A percentile compares a stretch with the other conserved stretches of the same genome.
These are phyloP conservation scores for Epichloe bromicola DNA, from an alignment of 2,329 filamentous ascomycete genomes.

Conservation along the genomic window DNA sequence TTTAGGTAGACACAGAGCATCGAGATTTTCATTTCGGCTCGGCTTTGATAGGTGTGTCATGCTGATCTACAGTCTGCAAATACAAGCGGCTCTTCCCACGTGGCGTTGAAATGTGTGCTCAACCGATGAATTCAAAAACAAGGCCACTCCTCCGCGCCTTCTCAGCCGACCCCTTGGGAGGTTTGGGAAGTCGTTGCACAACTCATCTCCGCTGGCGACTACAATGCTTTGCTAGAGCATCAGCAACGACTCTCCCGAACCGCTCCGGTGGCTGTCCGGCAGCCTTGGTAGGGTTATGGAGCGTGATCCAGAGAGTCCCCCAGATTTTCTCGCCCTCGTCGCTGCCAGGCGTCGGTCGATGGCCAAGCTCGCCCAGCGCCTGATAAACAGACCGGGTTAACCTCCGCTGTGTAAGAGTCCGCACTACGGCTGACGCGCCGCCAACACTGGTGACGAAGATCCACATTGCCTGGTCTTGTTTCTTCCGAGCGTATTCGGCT, in stretches of 20 bases:
- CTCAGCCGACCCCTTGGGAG: not conserved
- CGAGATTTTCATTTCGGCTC: too few species aligned
- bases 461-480: slow-evolving; percentile 20
- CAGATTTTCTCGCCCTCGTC: slow-evolving; percentile 8
- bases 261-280: slow-evolving; percentile 6
- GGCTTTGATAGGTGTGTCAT: not conserved
- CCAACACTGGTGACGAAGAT: slow-evolving; percentile 12
- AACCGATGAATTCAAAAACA: not conserved
- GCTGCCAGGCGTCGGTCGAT: slow-evolving; percentile 6
- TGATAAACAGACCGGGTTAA: slow-evolving; percentile 16
- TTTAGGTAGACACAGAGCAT: not conserved
- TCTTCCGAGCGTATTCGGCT: slow-evolving; percentile 15
- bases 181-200: too few species aligned
- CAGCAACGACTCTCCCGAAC: slow-evolving; percentile 12
- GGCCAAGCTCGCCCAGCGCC: slow-evolving; percentile 16
- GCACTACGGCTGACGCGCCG: slow-evolving; percentile 13
- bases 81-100: not conserved
- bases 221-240: slow-evolving; percentile 6
- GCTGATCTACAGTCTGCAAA: not conserved
- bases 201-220: not conserved
- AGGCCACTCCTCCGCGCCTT: not conserved
- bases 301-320: slow-evolving; percentile 14
- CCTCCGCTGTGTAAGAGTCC: slow-evolving; percentile 12
- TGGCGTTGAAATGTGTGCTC: not conserved
- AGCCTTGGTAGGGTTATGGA: slow-evolving; percentile 10